Percentiles rank a stretch among this genome's conserved stretches.
Conservation (phyloP, 148 eudicot species). For the Camellia japonica region DNA sequence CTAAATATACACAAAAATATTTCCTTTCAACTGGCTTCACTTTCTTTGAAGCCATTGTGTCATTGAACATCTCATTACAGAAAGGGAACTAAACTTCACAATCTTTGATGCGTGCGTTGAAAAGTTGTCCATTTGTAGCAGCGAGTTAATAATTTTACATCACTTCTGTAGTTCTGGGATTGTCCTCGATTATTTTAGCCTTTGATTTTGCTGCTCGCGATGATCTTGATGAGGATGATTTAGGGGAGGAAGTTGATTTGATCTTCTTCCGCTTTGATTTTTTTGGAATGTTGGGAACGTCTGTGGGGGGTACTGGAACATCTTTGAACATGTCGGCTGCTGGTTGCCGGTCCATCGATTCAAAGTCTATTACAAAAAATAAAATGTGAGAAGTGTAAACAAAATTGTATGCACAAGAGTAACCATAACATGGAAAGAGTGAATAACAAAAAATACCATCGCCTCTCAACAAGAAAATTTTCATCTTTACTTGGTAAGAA, state of each 20-base stretch:
- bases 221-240: constrained; percentile 48
- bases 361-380: constrained; percentile 41
- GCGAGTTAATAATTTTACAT: neutral
- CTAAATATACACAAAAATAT: neutral
- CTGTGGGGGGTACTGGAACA: constrained; percentile 39
- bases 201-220: constrained; percentile 51
- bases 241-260: constrained; percentile 44
- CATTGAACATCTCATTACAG: neutral
- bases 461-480: neutral
- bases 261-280: constrained; percentile 56
- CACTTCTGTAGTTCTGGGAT: constrained; percentile 14
- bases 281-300: constrained; percentile 40
- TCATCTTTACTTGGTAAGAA: no score
- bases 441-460: no score
- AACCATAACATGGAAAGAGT: no score
- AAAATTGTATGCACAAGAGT: neutral
- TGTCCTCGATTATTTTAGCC: constrained; percentile 24
- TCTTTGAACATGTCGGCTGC: constrained; percentile 35
- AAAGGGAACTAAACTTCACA: neutral
- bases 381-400: neutral
- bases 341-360: constrained; percentile 35
- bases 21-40: neutral
- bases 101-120: neutral
- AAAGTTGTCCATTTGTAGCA: neutral
- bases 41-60: no score